Evolutionary conservation across 179 eudicot genomes (phyloP).

Genomic region (Carnegiea gigantea): DNA sequence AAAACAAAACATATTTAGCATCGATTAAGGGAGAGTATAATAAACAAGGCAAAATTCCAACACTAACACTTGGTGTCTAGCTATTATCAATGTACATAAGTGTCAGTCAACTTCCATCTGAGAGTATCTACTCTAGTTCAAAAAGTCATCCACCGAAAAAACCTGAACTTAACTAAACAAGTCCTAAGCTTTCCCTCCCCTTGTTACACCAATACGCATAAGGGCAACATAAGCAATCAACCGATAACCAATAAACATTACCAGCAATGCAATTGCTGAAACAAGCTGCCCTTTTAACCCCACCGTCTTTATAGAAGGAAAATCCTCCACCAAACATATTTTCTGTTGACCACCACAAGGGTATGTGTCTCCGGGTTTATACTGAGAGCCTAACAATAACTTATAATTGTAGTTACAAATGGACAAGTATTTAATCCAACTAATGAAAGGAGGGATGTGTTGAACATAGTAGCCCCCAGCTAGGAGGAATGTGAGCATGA

Average conservation of each 20-base stretch:
- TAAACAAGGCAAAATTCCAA: too few relatives aligned
- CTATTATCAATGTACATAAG: neutral
- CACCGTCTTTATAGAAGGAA: slow-evolving; percentile 48
- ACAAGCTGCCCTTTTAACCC: slow-evolving; percentile 45
- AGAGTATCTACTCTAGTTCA: neutral
- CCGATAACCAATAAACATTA: slow-evolving; percentile 66
- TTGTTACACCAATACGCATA: slow-evolving; percentile 63
- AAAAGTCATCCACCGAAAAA: neutral
- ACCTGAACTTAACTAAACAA: neutral
- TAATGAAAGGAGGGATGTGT: slow-evolving; percentile 60
- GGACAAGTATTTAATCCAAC: slow-evolving; percentile 75
- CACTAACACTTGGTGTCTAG: neutral
- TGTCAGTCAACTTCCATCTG: neutral
- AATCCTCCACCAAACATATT: slow-evolving; percentile 56
- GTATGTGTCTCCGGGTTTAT: slow-evolving; percentile 44
- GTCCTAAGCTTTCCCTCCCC: neutral
- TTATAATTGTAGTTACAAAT: slow-evolving; percentile 52
- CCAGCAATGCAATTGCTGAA: slow-evolving; percentile 40
- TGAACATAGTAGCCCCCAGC: slow-evolving; percentile 80
- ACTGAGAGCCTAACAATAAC: slow-evolving; percentile 65
- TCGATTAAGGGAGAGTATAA: too few relatives aligned
- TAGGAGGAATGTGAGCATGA: slow-evolving; percentile 61
- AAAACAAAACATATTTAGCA: too few relatives aligned
- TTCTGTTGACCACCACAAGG: slow-evolving; percentile 36
- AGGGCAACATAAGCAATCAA: slow-evolving; percentile 75